These are phyloP conservation scores for Thelephora terrestris DNA, from an alignment of 1,284 basidiomycete species.

Conservation along the genomic window DNA sequence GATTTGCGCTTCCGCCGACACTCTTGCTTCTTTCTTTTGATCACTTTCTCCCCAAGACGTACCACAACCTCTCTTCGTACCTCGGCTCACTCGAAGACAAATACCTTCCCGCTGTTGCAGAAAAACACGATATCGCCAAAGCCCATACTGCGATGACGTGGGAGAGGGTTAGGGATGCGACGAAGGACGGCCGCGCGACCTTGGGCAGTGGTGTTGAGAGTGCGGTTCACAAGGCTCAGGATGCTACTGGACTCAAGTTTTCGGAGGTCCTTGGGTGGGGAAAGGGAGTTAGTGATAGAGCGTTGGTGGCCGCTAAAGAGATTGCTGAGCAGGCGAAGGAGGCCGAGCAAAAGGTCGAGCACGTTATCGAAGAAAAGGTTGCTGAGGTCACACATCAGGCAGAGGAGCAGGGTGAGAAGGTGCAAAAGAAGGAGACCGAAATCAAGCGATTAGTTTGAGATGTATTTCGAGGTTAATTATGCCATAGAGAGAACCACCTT, in stretches of 20 bases:
- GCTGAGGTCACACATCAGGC: constrained; percentile 15
- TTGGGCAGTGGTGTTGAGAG: constrained; percentile 37
- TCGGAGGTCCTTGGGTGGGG: constrained; percentile 46
- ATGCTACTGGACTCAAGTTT: constrained; percentile 62
- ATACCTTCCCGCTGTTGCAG: constrained; percentile 57
- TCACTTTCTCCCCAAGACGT: constrained; percentile 77
- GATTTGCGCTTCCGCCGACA: constrained; percentile 61
- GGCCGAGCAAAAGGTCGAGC: constrained; percentile 11
- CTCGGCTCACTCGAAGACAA: constrained; percentile 60
- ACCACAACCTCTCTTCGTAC: constrained; percentile 59
- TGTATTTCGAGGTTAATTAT: no score
- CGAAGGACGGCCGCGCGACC: constrained; percentile 21
- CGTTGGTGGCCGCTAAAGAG: constrained; percentile 9
- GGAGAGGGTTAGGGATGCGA: constrained; percentile 22
- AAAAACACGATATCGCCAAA: constrained; percentile 59
- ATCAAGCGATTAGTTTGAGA: not conserved
- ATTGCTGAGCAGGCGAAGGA: constrained; percentile 15
- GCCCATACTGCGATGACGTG: constrained; percentile 49
- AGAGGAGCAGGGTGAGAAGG: not conserved
- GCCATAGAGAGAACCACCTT: no score
- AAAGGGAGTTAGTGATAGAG: constrained; percentile 8
- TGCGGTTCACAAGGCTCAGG: constrained; percentile 52
- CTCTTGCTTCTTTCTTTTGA: constrained; percentile 56
- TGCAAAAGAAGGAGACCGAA: not conserved
- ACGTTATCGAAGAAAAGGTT: constrained; percentile 13